Evolutionary conservation across 305 asterid genomes (phyloP), one percentile per base, ranked within the genome.

Genomic region (Solanum aculeatissimum): DNA sequence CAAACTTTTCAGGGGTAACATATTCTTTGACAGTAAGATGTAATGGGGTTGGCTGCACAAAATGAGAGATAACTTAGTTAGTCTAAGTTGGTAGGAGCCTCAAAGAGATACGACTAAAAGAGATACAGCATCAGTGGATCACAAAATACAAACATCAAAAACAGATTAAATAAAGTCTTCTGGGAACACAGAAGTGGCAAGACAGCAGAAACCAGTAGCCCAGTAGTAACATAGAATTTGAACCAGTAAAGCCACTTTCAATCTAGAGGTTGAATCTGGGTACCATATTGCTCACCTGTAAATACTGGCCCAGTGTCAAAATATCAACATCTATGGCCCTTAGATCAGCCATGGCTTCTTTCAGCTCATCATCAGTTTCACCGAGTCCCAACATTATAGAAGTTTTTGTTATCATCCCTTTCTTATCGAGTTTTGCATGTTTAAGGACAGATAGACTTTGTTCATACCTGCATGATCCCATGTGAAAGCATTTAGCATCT

Each of bases 331-430:
- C 95, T 83, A 97, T 97, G 66, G 94, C 93, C 92, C 99, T 90
- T 85, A 97, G 89, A 89, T 97, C 98, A 68, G 93, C 88, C 98
- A 97, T 95, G 89, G 97, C 89, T 91, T 94, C 93, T 91, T 95
- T 92, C 83, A 97, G 87, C 91, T 97, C 99, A 80, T 94, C 97
- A 88, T 94, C 96, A 84, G 93, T 94, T 92, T 97, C 99, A 85
- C 99, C 98, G 75, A 97, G 97, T 83, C 99, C 99, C 93, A 97
- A 88, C 99, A 97, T 97, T 60, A 97, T 91, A 71, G 98, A 95
- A 55, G 99, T 85, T 91, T 97, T 97, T 51, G 99, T 97, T 75
- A 97, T 90, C 98, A 95, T 95, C 86, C 98, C 98, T 88, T 89
- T 90, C 92, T 92, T 94, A 88, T 89, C 87, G 70, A 91, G 89